Conservation (phyloP, 768 basidiomycete genomes). For the Rhodotorula toruloides region DNA sequence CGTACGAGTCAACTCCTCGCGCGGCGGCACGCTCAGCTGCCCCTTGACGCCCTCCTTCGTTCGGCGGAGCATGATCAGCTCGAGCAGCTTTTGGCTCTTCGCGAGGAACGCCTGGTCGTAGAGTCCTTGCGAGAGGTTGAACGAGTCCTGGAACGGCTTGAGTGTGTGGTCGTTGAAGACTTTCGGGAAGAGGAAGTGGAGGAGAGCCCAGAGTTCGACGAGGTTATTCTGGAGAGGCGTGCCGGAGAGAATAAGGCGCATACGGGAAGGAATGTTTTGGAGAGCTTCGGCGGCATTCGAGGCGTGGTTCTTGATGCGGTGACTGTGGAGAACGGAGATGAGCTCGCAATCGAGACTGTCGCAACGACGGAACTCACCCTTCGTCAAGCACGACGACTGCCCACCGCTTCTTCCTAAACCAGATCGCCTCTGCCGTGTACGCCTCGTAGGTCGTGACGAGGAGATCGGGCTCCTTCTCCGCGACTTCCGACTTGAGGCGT, state of each 20-base stretch:
- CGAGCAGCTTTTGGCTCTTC: conserved; percentile 54
- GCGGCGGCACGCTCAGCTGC: conserved; percentile 55
- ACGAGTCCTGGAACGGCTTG: conserved; percentile 54
- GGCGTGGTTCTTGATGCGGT: conserved; percentile 66
- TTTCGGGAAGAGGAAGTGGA: conserved; percentile 52
- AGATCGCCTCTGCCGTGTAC: conserved; percentile 56
- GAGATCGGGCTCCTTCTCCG: conserved; percentile 48
- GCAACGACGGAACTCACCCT: conserved; percentile 45
- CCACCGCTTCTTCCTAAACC: conserved; percentile 62
- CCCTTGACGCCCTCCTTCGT: conserved; percentile 54
- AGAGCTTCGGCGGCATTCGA: conserved; percentile 56
- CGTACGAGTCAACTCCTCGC: conserved; percentile 54
- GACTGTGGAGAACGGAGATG: conserved; percentile 49
- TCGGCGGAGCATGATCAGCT: conserved; percentile 58
- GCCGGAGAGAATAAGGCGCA: conserved; percentile 64
- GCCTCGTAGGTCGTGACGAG: conserved; percentile 66
- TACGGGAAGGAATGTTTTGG: conserved; percentile 57
- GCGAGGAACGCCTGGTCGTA: conserved; percentile 55
- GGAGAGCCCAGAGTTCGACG: conserved; percentile 48
- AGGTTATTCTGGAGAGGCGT: conserved; percentile 69
- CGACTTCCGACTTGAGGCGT: conserved; percentile 55
- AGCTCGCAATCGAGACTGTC: conserved; percentile 44
- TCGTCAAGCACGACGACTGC: conserved; percentile 59
- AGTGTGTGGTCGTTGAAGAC: conserved; percentile 56
- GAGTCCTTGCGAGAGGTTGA: conserved; percentile 55